Base-by-base conservation (phyloP, 1,139 yeast species). In the Kodamaea sp. region DNA sequence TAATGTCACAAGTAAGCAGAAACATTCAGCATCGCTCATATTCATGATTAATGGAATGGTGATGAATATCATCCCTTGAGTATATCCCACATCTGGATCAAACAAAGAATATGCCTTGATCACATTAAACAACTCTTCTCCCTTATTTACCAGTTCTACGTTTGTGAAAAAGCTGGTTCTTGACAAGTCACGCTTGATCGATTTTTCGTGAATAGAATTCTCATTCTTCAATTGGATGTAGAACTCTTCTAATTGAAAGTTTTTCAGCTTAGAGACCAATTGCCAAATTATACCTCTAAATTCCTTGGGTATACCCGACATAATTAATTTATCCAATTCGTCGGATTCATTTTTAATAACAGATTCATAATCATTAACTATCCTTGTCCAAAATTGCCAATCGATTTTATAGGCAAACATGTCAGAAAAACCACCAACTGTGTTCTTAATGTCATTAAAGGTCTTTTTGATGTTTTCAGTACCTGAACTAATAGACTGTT, bases 61-160 rank as follows among this genome's bases (percentile, higher is more conserved):
- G 33, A 92, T 78, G 54, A 92, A 90, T 2, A 94, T 95, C 96
- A 92, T 88, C 6, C 98, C 97, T 60, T 92, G 97, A 1, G 97
- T 92, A 57, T 92, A 92, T 0, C 98, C 98, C 29, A 92, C 96
- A 41, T 89, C 97, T 1, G 87, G 82, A 56, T 92, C 97, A 58
- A 80, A 84, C 37, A 88, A 65, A 15, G 94, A 81, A 62, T 90
- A 92, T 0, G 90, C 90, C 55, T 85, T 86, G 47, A 92, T 78
- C 27, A 92, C 82, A 44, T 81, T 79, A 57, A 71, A 85, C 30
- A 92, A 64, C 34, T 87, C 81, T 33, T 75, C 80, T 5, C 67
- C 62, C 50, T 71, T 71, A 44, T 67, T 65, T 31, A 71, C 70
- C 45, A 75, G 77, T 31, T 73, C 73, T 27, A 79, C 78, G 45